A percentile compares a stretch with the other conserved stretches of the same genome.
These are phyloP conservation scores for Vitis riparia DNA, from an alignment of 164 flowering plant genomes.

Conservation along the genomic window DNA sequence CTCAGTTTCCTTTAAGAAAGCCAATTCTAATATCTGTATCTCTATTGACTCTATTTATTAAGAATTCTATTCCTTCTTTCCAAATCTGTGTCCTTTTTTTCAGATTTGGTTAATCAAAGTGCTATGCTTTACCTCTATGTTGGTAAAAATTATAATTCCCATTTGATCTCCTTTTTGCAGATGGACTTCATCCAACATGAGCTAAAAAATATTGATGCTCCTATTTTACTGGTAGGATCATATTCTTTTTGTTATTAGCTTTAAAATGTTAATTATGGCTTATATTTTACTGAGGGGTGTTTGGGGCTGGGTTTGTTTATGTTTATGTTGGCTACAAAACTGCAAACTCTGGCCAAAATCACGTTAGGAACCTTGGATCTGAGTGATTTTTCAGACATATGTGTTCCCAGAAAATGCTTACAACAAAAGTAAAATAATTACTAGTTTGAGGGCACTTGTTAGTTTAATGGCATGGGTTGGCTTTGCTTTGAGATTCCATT, in stretches of 20 bases:
- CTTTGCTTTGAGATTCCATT: no score
- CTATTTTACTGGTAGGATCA: slow-evolving; percentile 60
- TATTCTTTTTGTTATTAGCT: background rate
- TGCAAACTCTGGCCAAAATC: background rate
- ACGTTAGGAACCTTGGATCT: background rate
- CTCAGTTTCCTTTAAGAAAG: background rate
- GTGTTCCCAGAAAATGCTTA: background rate
- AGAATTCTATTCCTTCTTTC: background rate
- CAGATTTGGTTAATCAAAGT: background rate
- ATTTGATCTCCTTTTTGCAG: slow-evolving; percentile 30
- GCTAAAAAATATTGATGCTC: slow-evolving; percentile 37
- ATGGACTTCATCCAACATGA: slow-evolving; percentile 45
- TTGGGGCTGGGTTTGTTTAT: no score
- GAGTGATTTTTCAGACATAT: background rate
- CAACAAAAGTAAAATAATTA: no score
- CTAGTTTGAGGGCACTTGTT: no score
- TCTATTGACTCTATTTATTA: no score
- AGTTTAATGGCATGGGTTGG: no score
- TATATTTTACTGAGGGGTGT: background rate
- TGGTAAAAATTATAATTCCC: background rate
- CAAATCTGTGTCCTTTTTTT: no score
- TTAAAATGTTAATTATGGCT: background rate
- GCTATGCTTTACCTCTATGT: background rate
- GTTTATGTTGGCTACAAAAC: background rate
- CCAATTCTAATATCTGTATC: background rate